A percentile compares a stretch with the other conserved stretches of the same genome.
Evolutionary conservation across 306 rosid species (phyloP).

Genomic region (Vigna trinervia): DNA sequence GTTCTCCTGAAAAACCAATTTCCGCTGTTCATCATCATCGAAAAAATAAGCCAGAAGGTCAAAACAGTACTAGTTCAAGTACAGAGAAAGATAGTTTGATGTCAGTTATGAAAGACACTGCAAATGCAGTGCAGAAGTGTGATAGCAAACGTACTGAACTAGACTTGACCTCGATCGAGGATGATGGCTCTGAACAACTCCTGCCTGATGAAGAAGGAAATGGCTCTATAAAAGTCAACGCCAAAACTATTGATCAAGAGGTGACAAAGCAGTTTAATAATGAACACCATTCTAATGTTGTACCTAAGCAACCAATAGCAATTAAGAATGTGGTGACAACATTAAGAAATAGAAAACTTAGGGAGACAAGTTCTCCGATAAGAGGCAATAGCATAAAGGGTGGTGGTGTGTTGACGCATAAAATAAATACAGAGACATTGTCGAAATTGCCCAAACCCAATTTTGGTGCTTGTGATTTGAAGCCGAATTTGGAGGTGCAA

Average conservation of each 20-base stretch:
- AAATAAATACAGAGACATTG: slow-evolving; percentile 56
- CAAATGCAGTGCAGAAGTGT: slow-evolving; percentile 43
- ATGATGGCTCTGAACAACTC: slow-evolving; percentile 58
- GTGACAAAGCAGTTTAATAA: not conserved
- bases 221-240: slow-evolving; percentile 45
- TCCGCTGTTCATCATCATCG: slow-evolving; percentile 52
- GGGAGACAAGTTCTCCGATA: slow-evolving; percentile 78
- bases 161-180: slow-evolving; percentile 58
- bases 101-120: slow-evolving; percentile 63
- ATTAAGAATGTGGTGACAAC: slow-evolving; percentile 69
- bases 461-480: slow-evolving; percentile 53
- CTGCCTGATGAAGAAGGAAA: slow-evolving; percentile 57
- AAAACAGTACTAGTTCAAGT: slow-evolving; percentile 69
- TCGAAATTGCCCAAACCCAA: slow-evolving; percentile 72
- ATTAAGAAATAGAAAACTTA: slow-evolving; percentile 68
- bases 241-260: slow-evolving; percentile 49
- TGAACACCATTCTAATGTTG: slow-evolving; percentile 54
- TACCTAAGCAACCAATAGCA: slow-evolving; percentile 65
- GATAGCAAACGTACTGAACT: slow-evolving; percentile 54
- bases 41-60: slow-evolving; percentile 75
- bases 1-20: slow-evolving; percentile 63
- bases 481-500: slow-evolving; percentile 64
- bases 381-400: slow-evolving; percentile 63
- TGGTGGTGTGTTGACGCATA: slow-evolving; percentile 53
- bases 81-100: slow-evolving; percentile 72